These are phyloP conservation scores for Tylopilus sp. DNA, from an alignment of 768 basidiomycete genomes.

Conservation along the genomic window DNA sequence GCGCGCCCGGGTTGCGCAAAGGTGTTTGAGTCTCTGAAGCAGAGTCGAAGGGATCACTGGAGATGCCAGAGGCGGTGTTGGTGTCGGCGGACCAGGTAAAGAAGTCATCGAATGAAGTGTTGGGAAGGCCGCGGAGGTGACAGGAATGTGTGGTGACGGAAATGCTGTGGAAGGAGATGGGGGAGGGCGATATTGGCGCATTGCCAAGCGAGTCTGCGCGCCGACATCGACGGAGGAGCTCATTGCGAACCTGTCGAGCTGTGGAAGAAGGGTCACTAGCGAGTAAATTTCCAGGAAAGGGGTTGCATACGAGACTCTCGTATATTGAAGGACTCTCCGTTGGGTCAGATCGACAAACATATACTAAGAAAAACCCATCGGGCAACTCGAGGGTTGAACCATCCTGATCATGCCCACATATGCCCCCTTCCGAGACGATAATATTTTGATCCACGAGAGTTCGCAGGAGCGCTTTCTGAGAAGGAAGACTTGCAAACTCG, in stretches of 20 bases:
- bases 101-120: slow-evolving; percentile 9
- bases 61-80: slow-evolving; percentile 6
- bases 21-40: slow-evolving; percentile 25
- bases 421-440: slow-evolving; percentile 32
- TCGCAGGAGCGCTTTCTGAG: slow-evolving; percentile 55
- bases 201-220: slow-evolving; percentile 33
- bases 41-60: slow-evolving; percentile 33
- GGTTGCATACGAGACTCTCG: slow-evolving; percentile 55
- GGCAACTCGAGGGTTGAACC: slow-evolving; percentile 40
- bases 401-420: slow-evolving; percentile 24
- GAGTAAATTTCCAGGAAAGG: not conserved
- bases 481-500: slow-evolving; percentile 52
- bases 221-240: slow-evolving; percentile 59
- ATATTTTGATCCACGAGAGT: slow-evolving; percentile 53
- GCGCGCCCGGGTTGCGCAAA: slow-evolving; percentile 36
- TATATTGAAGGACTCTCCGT: slow-evolving; percentile 65
- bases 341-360: slow-evolving; percentile 63
- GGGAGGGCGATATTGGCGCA: slow-evolving; percentile 34
- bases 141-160: slow-evolving; percentile 27
- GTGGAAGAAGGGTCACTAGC: slow-evolving; percentile 4
- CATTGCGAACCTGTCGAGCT: slow-evolving; percentile 82
- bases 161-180: slow-evolving; percentile 26
- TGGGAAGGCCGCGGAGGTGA: slow-evolving; percentile 29
- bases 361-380: slow-evolving; percentile 67
- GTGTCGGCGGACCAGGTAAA: slow-evolving; percentile 27